Evolutionary conservation across 2,329 filamentous ascomycete species (phyloP).

Genomic region (Ophiocordyceps australis): DNA sequence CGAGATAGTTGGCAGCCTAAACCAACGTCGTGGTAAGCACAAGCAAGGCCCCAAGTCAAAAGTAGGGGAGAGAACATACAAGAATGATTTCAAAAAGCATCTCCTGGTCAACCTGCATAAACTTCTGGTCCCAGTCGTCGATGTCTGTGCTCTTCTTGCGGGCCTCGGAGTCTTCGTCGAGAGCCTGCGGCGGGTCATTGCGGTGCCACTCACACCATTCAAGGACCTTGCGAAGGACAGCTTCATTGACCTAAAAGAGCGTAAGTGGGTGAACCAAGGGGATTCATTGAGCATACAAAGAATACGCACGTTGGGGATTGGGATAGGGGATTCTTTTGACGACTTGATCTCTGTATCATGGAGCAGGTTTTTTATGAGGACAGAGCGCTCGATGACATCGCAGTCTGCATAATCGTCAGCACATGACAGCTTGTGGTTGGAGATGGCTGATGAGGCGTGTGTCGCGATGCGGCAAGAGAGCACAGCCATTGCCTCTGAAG

Average conservation of each 20-base stretch:
- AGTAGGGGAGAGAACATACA: conserved; percentile 30
- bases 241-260: conserved; percentile 57
- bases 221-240: conserved; percentile 86
- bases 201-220: conserved; percentile 97
- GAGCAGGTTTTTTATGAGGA: conserved; percentile 96
- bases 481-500: neutral
- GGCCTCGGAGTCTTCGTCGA: conserved; percentile 81
- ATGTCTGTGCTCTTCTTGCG: conserved; percentile 99
- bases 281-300: neutral
- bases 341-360: conserved; percentile 59
- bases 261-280: too few species aligned
- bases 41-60: too few species aligned
- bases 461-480: neutral
- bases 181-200: conserved; percentile 62
- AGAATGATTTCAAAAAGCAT: conserved; percentile 99
- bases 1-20: conserved; percentile 91
- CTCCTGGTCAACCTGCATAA: conserved; percentile 99
- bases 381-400: conserved; percentile 71
- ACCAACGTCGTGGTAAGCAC: neutral
- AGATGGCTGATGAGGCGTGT: neutral
- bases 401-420: conserved; percentile 36
- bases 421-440: conserved; percentile 1
- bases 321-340: conserved; percentile 48
- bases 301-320: conserved; percentile 58
- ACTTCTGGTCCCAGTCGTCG: conserved; percentile 99